These are phyloP conservation scores for Colletotrichum simmondsii DNA, from an alignment of 2,329 filamentous ascomycete species.

Conservation along the genomic window DNA sequence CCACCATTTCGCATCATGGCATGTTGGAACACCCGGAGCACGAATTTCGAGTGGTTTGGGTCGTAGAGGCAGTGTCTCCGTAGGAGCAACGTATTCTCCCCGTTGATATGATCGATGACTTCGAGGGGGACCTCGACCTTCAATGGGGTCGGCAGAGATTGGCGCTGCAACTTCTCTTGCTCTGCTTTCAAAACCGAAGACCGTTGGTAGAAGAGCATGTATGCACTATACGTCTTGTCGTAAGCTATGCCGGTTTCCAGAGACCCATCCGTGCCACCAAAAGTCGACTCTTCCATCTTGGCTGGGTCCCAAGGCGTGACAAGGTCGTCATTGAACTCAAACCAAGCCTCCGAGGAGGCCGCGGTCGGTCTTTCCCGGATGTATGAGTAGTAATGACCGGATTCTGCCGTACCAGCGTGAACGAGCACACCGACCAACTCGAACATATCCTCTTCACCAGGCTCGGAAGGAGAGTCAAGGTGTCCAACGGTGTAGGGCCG, in stretches of 20 bases:
- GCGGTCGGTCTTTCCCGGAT: constrained; percentile 80
- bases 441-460: constrained; percentile 78
- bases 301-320: constrained; percentile 80
- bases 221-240: constrained; percentile 86
- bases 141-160: constrained; percentile 51
- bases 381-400: constrained; percentile 97
- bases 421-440: constrained; percentile 96
- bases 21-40: constrained; percentile 69
- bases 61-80: constrained; percentile 85
- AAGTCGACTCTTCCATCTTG: constrained; percentile 80
- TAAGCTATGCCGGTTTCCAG: constrained; percentile 60
- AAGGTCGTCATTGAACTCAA: constrained; percentile 94
- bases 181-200: constrained; percentile 71
- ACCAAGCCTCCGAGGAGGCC: constrained; percentile 69
- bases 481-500: constrained; percentile 89
- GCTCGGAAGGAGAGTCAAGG: constrained; percentile 71
- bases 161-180: constrained; percentile 56
- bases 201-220: constrained; percentile 98
- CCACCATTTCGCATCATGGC: constrained; percentile 60
- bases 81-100: constrained; percentile 79
- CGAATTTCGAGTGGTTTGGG: constrained; percentile 74
- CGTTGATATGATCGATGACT: constrained; percentile 69
- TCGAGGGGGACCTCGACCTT: constrained; percentile 56
- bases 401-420: constrained; percentile 91
- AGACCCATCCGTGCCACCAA: constrained; percentile 74